Evolutionary conservation across 73 alveolate species (phyloP).

Genomic region (Symbiodinium natans): DNA sequence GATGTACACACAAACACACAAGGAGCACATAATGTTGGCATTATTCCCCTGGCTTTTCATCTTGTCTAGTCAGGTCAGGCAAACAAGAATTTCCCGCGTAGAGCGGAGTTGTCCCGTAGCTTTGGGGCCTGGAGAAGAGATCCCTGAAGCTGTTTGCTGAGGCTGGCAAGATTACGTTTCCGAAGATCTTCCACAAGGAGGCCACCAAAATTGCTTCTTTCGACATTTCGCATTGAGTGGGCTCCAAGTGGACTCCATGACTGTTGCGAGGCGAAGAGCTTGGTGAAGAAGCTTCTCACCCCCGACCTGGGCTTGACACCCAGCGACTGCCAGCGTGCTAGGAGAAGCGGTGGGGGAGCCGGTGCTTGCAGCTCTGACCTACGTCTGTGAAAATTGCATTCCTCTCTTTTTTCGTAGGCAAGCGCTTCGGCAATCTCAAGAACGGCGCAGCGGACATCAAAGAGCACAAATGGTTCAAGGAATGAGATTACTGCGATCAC

Average conservation of each 20-base stretch:
- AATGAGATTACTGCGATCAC: constrained; percentile 7
- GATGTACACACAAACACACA: not conserved
- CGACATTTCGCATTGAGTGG: not conserved
- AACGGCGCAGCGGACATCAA: constrained; percentile 96
- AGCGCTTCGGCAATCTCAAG: constrained; percentile 92
- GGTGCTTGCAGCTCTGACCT: too few species aligned
- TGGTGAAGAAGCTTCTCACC: constrained; percentile 92
- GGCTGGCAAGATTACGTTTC: constrained; percentile 97
- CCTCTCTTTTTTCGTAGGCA: not conserved
- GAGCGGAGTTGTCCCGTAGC: too few species aligned
- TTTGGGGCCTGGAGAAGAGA: too few species aligned
- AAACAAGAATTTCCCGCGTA: too few species aligned
- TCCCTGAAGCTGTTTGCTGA: too few species aligned
- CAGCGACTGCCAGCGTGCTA: not conserved
- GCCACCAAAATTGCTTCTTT: not conserved
- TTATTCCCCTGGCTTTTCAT: too few species aligned
- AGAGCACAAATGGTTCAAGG: constrained; percentile 96
- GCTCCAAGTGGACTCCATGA: not conserved
- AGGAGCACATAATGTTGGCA: too few species aligned
- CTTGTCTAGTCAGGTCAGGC: too few species aligned
- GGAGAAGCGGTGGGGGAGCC: not conserved
- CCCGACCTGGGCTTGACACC: constrained; percentile 47
- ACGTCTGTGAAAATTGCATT: too few species aligned
- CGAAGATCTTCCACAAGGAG: constrained; percentile 96
- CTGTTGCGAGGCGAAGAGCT: constrained; percentile 60